Evolutionary conservation across 2,329 filamentous ascomycete genomes (phyloP).

Genomic region (Botryotinia convoluta): DNA sequence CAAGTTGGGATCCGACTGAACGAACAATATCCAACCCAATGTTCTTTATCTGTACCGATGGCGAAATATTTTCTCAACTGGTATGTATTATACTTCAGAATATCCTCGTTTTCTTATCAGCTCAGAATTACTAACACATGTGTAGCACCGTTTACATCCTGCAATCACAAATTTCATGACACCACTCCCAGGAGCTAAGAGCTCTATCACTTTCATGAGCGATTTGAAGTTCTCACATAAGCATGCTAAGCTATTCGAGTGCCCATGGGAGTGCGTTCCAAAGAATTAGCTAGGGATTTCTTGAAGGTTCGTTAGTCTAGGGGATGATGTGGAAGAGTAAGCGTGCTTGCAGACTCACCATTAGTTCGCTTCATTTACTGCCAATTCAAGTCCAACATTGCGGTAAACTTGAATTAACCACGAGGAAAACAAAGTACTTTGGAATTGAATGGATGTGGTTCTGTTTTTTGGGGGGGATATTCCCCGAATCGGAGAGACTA

Average conservation of each 20-base stretch:
- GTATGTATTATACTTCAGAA: not conserved
- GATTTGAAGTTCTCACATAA: not conserved
- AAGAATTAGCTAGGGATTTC: not conserved
- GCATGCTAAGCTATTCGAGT: not conserved
- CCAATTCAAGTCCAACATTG: not conserved
- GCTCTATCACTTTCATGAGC: not conserved
- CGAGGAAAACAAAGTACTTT: not conserved
- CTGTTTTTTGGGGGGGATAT: not conserved
- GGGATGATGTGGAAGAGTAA: not conserved
- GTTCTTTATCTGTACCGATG: not conserved
- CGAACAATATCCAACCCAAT: not conserved
- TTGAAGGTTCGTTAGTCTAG: not conserved
- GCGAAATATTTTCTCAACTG: not conserved
- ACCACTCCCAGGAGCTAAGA: not conserved
- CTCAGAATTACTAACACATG: not conserved
- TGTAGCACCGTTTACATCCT: not conserved
- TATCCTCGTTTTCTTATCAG: not conserved
- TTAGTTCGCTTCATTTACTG: not conserved
- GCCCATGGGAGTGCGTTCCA: not conserved
- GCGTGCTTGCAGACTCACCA: not conserved
- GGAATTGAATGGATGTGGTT: not conserved
- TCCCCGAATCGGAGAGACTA: not conserved
- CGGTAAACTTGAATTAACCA: not conserved
- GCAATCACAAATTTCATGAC: not conserved
- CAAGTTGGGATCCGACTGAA: not conserved